These are phyloP conservation scores for Cantharellus cinnabarinus DNA, from an alignment of 768 basidiomycete genomes.

Conservation along the genomic window DNA sequence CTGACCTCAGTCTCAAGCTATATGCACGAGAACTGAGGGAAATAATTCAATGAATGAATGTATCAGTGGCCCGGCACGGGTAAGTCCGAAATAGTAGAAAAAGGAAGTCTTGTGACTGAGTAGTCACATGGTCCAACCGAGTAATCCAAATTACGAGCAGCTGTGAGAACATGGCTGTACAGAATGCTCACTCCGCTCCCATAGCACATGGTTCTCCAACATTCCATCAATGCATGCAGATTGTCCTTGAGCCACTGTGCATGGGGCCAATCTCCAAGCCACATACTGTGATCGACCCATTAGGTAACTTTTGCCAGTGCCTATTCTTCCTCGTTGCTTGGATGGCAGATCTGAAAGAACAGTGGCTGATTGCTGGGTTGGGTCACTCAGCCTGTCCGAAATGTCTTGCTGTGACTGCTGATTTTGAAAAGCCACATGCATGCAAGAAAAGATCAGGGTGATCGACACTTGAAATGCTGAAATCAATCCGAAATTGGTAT, in stretches of 20 bases:
- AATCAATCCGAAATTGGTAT: conserved; percentile 9
- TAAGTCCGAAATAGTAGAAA: too few relatives aligned
- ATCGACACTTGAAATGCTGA: not conserved
- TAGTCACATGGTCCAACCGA: too few relatives aligned
- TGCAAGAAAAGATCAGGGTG: too few relatives aligned
- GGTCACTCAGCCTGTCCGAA: conserved; percentile 3
- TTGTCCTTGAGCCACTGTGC: conserved; percentile 17
- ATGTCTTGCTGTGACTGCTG: not conserved
- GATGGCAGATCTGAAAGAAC: conserved; percentile 9
- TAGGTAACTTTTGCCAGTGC: conserved; percentile 16
- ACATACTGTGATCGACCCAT: conserved; percentile 18
- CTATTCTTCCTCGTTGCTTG: conserved; percentile 22
- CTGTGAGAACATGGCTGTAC: too few relatives aligned
- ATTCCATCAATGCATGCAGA: conserved; percentile 19
- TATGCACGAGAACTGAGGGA: too few relatives aligned
- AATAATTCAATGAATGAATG: too few relatives aligned
- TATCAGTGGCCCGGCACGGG: too few relatives aligned
- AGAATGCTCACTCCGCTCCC: too few relatives aligned
- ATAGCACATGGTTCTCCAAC: too few relatives aligned
- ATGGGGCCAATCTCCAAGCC: conserved; percentile 14
- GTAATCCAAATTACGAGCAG: too few relatives aligned
- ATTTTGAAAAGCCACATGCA: not conserved
- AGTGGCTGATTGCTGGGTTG: conserved; percentile 4
- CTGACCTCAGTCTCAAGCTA: too few relatives aligned
- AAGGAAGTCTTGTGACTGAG: too few relatives aligned